A percentile compares a stretch with the other conserved stretches of the same genome.
phyloP scores from a whole-genome alignment of 2,329 filamentous ascomycete genomes.

The Penicillium italicum region DNA sequence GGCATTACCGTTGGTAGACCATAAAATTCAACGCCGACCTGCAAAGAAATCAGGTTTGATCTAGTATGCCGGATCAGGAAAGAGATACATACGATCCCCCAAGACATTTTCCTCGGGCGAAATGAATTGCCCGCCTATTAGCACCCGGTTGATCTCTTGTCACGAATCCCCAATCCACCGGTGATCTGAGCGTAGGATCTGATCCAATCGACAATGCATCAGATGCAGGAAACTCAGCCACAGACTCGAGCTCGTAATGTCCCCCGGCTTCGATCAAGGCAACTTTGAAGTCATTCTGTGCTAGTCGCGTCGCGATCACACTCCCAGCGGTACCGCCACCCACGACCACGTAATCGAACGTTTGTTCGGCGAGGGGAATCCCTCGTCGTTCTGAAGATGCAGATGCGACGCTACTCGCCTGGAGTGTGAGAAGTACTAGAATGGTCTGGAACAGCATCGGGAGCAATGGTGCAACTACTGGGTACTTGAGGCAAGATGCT shows the following conservation, averaged over 20 bases:
- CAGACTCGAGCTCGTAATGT: slow-evolving; percentile 25
- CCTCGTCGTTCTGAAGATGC: background rate
- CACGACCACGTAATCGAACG: slow-evolving; percentile 29
- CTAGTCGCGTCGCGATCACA: slow-evolving; percentile 25
- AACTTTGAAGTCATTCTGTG: slow-evolving; percentile 22
- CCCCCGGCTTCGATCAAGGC: slow-evolving; percentile 31
- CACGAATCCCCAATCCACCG: slow-evolving; percentile 28
- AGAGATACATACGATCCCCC: slow-evolving; percentile 25
- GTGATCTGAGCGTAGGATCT: slow-evolving; percentile 15
- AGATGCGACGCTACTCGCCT: background rate
- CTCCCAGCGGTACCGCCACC: slow-evolving; percentile 28
- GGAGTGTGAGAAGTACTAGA: slow-evolving; percentile 9
- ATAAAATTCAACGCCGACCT: slow-evolving; percentile 30
- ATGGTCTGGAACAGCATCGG: slow-evolving; percentile 6
- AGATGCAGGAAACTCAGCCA: slow-evolving; percentile 19
- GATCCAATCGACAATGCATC: slow-evolving; percentile 23
- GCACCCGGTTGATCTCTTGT: slow-evolving; percentile 20
- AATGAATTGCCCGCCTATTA: slow-evolving; percentile 25
- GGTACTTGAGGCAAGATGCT: background rate
- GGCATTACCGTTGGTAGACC: slow-evolving; percentile 28
- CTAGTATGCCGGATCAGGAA: background rate
- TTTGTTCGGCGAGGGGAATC: slow-evolving; percentile 2
- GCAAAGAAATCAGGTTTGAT: background rate
- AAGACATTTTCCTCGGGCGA: slow-evolving; percentile 28
- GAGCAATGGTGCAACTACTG: too few relatives aligned